Conservation (phyloP, 352 stramenopile species). For the Peronospora farinosa region DNA sequence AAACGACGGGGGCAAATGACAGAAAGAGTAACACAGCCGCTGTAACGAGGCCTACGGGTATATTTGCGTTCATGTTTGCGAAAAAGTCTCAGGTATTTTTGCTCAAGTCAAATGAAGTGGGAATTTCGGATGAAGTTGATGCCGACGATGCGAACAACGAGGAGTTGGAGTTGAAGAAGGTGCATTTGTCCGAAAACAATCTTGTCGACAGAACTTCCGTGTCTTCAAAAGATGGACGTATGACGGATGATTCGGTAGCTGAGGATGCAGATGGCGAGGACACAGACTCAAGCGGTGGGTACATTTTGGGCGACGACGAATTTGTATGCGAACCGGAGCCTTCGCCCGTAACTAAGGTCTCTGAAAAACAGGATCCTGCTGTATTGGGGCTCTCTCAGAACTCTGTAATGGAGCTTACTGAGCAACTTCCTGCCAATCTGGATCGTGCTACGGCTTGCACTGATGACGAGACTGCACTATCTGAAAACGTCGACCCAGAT, state of each 20-base stretch:
- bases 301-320: constrained; percentile 18
- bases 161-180: constrained; percentile 19
- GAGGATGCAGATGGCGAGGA: constrained; percentile 31
- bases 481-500: constrained; percentile 9
- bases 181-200: constrained; percentile 11
- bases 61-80: constrained; percentile 25
- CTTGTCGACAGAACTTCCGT: constrained; percentile 5
- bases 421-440: not conserved
- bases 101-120: constrained; percentile 18
- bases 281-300: constrained; percentile 18
- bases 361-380: constrained; percentile 22
- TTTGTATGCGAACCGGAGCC: constrained; percentile 10
- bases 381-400: constrained; percentile 34
- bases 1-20: constrained; percentile 1
- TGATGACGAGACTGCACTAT: not conserved
- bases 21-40: not conserved
- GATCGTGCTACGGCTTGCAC: not conserved
- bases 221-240: not conserved
- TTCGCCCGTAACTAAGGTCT: constrained; percentile 9
- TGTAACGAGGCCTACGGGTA: constrained; percentile 12
- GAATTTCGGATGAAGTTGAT: constrained; percentile 8
- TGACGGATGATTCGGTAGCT: constrained; percentile 15
- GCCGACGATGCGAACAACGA: constrained; percentile 24
- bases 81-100: constrained; percentile 21
- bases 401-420: not conserved